A percentile compares a stretch with the other conserved stretches of the same genome.
Evolutionary conservation across 106 monocot genomes (phyloP).

Genomic region (Alisma plantagoaquatica): DNA sequence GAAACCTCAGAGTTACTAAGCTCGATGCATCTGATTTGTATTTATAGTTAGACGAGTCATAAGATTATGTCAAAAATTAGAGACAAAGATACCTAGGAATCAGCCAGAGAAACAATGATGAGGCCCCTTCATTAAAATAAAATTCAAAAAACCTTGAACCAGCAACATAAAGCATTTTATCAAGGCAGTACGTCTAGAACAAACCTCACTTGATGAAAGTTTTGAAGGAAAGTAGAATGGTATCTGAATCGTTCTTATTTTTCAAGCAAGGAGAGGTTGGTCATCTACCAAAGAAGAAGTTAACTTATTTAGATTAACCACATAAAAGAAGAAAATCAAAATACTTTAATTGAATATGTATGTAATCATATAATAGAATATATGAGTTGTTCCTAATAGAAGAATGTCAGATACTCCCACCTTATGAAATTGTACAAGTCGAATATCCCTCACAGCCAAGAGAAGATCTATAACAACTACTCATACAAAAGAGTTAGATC

Average conservation of each 20-base stretch:
- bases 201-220: slow-evolving; percentile 48
- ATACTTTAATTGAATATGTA: too few species aligned
- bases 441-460: slow-evolving; percentile 55
- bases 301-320: slow-evolving; percentile 62
- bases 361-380: too few species aligned
- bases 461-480: slow-evolving; percentile 63
- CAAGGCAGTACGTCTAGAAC: slow-evolving; percentile 60
- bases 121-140: slow-evolving; percentile 67
- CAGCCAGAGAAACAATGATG: too few species aligned
- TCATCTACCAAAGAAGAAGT: slow-evolving; percentile 68
- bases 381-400: background rate
- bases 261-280: slow-evolving; percentile 65
- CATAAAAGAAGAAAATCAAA: slow-evolving; percentile 33
- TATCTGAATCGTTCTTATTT: slow-evolving; percentile 66
- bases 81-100: too few species aligned
- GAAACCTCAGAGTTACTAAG: too few species aligned
- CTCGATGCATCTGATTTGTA: too few species aligned
- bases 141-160: slow-evolving; percentile 94
- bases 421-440: slow-evolving; percentile 65
- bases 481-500: slow-evolving; percentile 75
- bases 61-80: too few species aligned
- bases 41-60: too few species aligned
- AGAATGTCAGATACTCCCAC: slow-evolving; percentile 16
- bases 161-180: slow-evolving; percentile 69
- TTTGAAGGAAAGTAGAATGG: slow-evolving; percentile 91